These are phyloP conservation scores for Irpex rosettiformis DNA, from an alignment of 1,284 basidiomycete species.

Conservation along the genomic window DNA sequence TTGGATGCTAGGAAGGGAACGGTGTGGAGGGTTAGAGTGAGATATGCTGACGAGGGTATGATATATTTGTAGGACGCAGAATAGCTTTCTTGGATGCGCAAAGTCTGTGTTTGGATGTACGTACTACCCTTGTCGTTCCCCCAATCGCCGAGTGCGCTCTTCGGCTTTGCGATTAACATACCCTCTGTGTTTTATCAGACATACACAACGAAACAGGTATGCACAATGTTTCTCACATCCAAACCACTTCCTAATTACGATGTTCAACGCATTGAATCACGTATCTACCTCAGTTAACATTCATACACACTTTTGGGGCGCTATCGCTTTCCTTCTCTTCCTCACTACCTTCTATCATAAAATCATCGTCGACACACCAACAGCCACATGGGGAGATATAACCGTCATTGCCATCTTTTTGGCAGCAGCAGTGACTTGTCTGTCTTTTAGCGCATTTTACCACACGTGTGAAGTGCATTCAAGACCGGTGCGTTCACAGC, in stretches of 20 bases:
- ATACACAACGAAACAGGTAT: slow-evolving; percentile 81
- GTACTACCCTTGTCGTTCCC: slow-evolving; percentile 24
- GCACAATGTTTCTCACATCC: background rate
- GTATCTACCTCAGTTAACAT: slow-evolving; percentile 69
- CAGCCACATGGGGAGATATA: slow-evolving; percentile 61
- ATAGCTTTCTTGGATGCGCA: slow-evolving; percentile 63
- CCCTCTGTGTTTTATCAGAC: slow-evolving; percentile 39
- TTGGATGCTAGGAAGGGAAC: background rate
- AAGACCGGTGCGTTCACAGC: slow-evolving; percentile 40
- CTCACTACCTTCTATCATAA: slow-evolving; percentile 48
- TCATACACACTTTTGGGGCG: slow-evolving; percentile 81
- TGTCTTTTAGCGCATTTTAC: slow-evolving; percentile 73
- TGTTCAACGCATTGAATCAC: slow-evolving; percentile 1
- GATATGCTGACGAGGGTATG: background rate
- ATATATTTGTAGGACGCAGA: slow-evolving; percentile 46
- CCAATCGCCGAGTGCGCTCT: background rate
- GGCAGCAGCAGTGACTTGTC: slow-evolving; percentile 69
- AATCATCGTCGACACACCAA: slow-evolving; percentile 46
- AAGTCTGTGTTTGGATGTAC: slow-evolving; percentile 71
- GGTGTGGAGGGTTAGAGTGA: background rate
- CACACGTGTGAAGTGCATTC: slow-evolving; percentile 81
- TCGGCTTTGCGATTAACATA: background rate
- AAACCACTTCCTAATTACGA: background rate
- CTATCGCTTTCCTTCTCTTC: slow-evolving; percentile 64
- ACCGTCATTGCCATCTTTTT: slow-evolving; percentile 69